Conservation (phyloP, 2,329 filamentous ascomycete genomes). For the Colletotrichum salicis region DNA sequence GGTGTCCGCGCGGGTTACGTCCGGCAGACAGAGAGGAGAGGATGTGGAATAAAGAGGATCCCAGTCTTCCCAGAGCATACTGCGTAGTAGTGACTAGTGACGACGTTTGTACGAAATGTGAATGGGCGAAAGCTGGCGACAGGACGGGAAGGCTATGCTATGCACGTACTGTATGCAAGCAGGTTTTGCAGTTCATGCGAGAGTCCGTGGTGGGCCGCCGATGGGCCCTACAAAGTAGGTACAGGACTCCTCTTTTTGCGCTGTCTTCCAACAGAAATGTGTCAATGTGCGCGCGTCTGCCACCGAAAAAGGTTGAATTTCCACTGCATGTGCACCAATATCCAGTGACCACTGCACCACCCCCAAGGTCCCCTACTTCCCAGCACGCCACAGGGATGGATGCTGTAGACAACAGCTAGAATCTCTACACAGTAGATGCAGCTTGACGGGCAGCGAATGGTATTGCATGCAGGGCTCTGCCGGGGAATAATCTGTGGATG, state of each 20-base stretch:
- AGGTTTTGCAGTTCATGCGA: slow-evolving; percentile 36
- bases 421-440: slow-evolving; percentile 19
- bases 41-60: neutral
- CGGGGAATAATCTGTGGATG: slow-evolving; percentile 15
- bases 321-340: neutral
- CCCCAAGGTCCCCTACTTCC: neutral
- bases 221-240: neutral
- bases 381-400: slow-evolving; percentile 8
- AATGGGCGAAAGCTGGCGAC: slow-evolving; percentile 22
- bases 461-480: slow-evolving; percentile 25
- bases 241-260: slow-evolving; percentile 8
- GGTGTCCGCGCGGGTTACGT: slow-evolving; percentile 26
- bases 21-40: slow-evolving; percentile 16
- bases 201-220: slow-evolving; percentile 23
- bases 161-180: slow-evolving; percentile 33
- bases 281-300: neutral
- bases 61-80: neutral
- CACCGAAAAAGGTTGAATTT: neutral
- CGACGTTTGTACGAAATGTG: slow-evolving; percentile 32
- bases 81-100: slow-evolving; percentile 2
- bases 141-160: slow-evolving; percentile 29
- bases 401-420: slow-evolving; percentile 23
- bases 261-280: slow-evolving; percentile 1
- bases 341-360: too few relatives aligned
- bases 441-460: slow-evolving; percentile 20